These are phyloP conservation scores for Pterocarpus santalinus DNA, from an alignment of 306 rosid species.

Conservation along the genomic window DNA sequence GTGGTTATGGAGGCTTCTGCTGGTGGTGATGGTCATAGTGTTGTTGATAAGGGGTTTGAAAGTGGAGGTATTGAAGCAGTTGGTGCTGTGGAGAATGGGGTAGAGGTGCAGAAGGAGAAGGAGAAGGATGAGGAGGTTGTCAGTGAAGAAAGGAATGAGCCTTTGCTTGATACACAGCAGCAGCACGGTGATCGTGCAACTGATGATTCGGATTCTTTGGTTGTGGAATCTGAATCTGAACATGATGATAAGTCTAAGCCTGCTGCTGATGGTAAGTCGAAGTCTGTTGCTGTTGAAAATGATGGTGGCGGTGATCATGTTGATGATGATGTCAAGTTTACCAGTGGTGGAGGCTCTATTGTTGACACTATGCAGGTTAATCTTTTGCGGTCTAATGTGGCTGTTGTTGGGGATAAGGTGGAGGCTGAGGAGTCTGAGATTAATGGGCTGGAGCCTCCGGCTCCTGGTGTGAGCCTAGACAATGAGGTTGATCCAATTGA, in stretches of 20 bases:
- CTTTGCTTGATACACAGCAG: neutral
- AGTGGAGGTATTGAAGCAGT: constrained; percentile 31
- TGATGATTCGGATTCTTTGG: constrained; percentile 39
- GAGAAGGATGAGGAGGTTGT: constrained; percentile 20
- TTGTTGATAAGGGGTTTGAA: constrained; percentile 31
- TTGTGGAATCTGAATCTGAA: constrained; percentile 39
- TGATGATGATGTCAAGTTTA: constrained; percentile 36
- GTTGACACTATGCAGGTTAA: constrained; percentile 51
- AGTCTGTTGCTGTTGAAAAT: constrained; percentile 41
- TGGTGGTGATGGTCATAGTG: constrained; percentile 1
- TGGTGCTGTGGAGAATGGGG: constrained; percentile 34
- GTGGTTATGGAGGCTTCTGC: constrained; percentile 46
- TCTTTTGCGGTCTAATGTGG: constrained; percentile 51
- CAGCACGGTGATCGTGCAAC: constrained; percentile 37
- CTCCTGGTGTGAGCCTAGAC: constrained; percentile 53
- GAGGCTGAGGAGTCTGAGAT: constrained; percentile 54
- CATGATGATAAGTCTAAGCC: constrained; percentile 28
- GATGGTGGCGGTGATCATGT: neutral
- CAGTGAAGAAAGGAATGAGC: constrained; percentile 38
- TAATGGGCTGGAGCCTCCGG: constrained; percentile 49
- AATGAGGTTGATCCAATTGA: constrained; percentile 59
- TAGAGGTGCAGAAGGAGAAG: constrained; percentile 32
- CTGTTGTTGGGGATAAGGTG: constrained; percentile 59
- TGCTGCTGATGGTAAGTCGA: constrained; percentile 27
- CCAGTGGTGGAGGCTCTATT: constrained; percentile 48